phyloP scores from a whole-genome alignment of 2,329 filamentous ascomycete species.

The Alternaria alternata region DNA sequence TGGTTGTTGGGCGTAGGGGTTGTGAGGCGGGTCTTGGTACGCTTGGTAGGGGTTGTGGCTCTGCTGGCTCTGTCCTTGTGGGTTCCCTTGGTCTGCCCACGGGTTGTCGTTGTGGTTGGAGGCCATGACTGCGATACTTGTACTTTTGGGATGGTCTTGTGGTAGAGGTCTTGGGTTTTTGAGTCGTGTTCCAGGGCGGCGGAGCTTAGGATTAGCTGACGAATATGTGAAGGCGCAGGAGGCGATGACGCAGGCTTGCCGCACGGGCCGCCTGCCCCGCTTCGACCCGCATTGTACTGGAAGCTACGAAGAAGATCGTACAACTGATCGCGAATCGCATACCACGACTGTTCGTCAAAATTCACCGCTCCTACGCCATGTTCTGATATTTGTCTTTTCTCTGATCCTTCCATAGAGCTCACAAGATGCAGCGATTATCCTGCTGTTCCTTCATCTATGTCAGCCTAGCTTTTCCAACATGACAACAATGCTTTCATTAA shows the following conservation, averaged over 20 bases:
- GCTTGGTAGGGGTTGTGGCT: constrained; percentile 34
- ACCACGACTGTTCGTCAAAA: background rate
- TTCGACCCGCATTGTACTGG: background rate
- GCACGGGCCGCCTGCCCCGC: constrained; percentile 26
- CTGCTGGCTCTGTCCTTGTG: constrained; percentile 25
- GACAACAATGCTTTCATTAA: too few relatives aligned
- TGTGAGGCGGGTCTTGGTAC: constrained; percentile 27
- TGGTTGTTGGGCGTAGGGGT: constrained; percentile 17
- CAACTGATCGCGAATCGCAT: background rate
- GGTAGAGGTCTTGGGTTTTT: background rate
- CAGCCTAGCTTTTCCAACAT: too few relatives aligned
- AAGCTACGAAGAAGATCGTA: constrained; percentile 2
- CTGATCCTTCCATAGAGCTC: too few relatives aligned
- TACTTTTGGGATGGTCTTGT: background rate
- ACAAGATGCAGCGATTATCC: too few relatives aligned
- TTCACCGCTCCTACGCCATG: background rate
- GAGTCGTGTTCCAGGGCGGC: background rate
- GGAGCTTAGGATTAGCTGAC: constrained; percentile 22
- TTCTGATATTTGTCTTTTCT: background rate
- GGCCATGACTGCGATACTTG: constrained; percentile 22
- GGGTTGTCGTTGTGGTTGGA: constrained; percentile 32
- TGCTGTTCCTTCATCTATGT: too few relatives aligned
- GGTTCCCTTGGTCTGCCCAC: constrained; percentile 33
- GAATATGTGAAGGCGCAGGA: constrained; percentile 18
- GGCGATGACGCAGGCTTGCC: constrained; percentile 24